phyloP scores from a whole-genome alignment of 768 basidiomycete genomes.

The Termitomyces titanicus region DNA sequence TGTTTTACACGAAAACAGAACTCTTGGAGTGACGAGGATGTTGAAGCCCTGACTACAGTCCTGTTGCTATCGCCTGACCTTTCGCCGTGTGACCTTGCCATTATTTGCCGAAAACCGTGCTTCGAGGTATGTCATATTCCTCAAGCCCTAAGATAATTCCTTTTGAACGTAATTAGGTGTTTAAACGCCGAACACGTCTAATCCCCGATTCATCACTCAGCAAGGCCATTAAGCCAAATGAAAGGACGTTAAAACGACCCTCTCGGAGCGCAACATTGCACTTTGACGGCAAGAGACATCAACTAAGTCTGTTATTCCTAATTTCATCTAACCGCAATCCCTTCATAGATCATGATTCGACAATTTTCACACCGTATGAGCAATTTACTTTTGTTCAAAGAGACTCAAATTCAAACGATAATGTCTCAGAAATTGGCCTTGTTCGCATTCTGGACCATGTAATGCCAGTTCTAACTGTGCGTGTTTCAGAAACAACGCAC shows the following conservation, averaged over 20 bases:
- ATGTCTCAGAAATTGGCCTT: slow-evolving; percentile 41
- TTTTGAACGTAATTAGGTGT: slow-evolving; percentile 17
- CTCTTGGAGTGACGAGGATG: slow-evolving; percentile 37
- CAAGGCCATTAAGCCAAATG: not conserved
- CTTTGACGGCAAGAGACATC: slow-evolving; percentile 9
- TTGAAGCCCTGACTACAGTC: slow-evolving; percentile 34
- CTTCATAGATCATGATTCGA: slow-evolving; percentile 13
- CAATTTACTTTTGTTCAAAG: not conserved
- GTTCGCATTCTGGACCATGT: slow-evolving; percentile 58
- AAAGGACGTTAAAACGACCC: slow-evolving; percentile 6
- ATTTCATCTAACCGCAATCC: too few species aligned
- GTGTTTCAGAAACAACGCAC: slow-evolving; percentile 46
- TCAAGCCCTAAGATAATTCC: not conserved
- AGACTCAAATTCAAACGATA: not conserved
- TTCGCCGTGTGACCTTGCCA: slow-evolving; percentile 51
- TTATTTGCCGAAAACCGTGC: slow-evolving; percentile 56
- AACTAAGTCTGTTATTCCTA: not conserved
- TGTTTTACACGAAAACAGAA: slow-evolving; percentile 10
- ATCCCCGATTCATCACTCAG: slow-evolving; percentile 14
- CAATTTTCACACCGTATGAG: slow-evolving; percentile 25
- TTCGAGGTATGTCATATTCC: slow-evolving; percentile 39
- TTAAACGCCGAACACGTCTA: slow-evolving; percentile 20
- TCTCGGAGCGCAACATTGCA: not conserved
- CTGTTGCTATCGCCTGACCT: slow-evolving; percentile 41
- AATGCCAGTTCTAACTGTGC: slow-evolving; percentile 34